A percentile compares a stretch with the other conserved stretches of the same genome.
phyloP scores from a whole-genome alignment of 2,329 filamentous ascomycete genomes.

The Plenodomus tracheiphilus region DNA sequence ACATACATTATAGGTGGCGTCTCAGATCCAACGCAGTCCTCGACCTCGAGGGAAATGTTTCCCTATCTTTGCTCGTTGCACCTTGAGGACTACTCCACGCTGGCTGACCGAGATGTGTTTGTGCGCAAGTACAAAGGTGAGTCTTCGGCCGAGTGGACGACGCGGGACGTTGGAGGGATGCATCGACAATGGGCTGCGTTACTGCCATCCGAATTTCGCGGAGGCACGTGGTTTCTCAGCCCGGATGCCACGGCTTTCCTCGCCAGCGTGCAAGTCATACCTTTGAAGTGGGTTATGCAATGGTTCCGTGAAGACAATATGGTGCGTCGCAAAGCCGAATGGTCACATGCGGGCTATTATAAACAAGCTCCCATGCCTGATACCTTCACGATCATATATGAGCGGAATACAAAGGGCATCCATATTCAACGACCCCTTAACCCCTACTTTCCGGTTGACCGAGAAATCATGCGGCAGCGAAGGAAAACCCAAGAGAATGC shows the following conservation, averaged over 20 bases:
- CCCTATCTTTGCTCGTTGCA: not conserved
- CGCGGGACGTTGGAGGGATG: not conserved
- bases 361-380: slow-evolving; percentile 6
- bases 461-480: not conserved
- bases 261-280: slow-evolving; percentile 12
- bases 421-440: slow-evolving; percentile 3
- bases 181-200: not conserved
- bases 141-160: slow-evolving; percentile 1
- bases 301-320: slow-evolving; percentile 21
- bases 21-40: slow-evolving; percentile 1
- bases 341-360: slow-evolving; percentile 3
- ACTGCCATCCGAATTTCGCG: slow-evolving; percentile 3
- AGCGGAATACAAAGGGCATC: slow-evolving; percentile 3
- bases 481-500: not conserved
- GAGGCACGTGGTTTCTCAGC: slow-evolving; percentile 4
- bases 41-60: not conserved
- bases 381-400: slow-evolving; percentile 15
- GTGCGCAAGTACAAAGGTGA: not conserved
- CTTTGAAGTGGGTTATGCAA: slow-evolving; percentile 16
- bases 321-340: slow-evolving; percentile 5
- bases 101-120: not conserved
- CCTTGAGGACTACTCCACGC: not conserved
- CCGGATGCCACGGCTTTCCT: slow-evolving; percentile 6
- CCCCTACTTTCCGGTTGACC: slow-evolving; percentile 1
- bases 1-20: slow-evolving; percentile 5